Evolutionary conservation across 1,284 basidiomycete species (phyloP).

Genomic region (Tranzscheliella williamsii): DNA sequence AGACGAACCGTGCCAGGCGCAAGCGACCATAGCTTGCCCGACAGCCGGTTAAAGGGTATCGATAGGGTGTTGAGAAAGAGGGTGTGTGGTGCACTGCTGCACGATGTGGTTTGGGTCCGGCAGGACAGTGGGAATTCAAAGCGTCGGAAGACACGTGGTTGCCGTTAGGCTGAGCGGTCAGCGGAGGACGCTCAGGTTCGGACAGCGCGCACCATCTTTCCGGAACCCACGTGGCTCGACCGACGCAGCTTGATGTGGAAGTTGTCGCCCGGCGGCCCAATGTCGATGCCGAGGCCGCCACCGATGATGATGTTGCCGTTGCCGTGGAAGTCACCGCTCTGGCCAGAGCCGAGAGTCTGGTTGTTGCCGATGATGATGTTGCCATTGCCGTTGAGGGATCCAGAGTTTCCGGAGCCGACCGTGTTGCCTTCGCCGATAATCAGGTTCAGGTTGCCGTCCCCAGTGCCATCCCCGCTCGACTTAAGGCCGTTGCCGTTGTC

Average conservation of each 20-base stretch:
- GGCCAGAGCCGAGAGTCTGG: constrained; percentile 9
- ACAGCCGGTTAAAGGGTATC: too few relatives aligned
- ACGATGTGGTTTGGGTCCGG: too few relatives aligned
- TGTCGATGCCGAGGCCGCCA: constrained; percentile 9
- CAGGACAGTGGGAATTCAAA: too few relatives aligned
- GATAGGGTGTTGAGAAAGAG: too few relatives aligned
- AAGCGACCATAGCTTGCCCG: too few relatives aligned
- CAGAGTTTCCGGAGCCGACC: constrained; percentile 7
- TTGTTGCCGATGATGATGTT: constrained; percentile 31
- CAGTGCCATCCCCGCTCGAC: not conserved
- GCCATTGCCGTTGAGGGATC: constrained; percentile 15
- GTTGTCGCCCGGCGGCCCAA: constrained; percentile 22
- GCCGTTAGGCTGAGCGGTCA: not conserved
- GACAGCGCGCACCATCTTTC: constrained; percentile 2
- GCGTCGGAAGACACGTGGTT: too few relatives aligned
- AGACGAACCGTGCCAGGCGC: too few relatives aligned
- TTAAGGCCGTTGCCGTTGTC: constrained; percentile 6
- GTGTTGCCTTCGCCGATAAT: constrained; percentile 8
- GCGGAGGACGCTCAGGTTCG: not conserved
- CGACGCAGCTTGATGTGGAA: constrained; percentile 20
- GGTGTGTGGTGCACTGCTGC: too few relatives aligned
- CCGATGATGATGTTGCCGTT: constrained; percentile 18
- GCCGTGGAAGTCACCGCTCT: constrained; percentile 6
- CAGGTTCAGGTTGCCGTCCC: constrained; percentile 14
- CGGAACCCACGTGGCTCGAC: constrained; percentile 9